Conservation (phyloP, 2,329 filamentous ascomycete genomes). For the Plenodomus lindquistii region DNA sequence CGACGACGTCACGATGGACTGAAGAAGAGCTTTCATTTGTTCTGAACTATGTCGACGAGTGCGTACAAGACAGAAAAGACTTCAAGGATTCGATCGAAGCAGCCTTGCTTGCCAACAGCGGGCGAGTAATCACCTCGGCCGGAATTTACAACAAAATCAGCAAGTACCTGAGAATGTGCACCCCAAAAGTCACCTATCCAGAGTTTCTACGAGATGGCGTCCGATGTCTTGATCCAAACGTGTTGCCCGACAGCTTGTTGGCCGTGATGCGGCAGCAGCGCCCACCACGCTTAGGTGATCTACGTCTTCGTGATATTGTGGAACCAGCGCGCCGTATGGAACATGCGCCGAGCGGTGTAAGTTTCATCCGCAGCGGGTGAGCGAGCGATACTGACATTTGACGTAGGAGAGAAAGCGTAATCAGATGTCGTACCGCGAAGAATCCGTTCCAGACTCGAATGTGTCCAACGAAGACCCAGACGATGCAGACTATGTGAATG, state of each 20-base stretch:
- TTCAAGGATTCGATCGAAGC: background rate
- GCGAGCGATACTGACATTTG: too few relatives aligned
- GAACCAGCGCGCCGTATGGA: too few relatives aligned
- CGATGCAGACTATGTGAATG: background rate
- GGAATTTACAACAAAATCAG: background rate
- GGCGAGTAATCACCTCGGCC: background rate
- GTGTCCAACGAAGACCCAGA: background rate
- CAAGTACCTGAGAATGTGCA: background rate
- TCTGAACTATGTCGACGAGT: constrained; percentile 4
- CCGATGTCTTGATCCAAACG: background rate
- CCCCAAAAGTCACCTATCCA: background rate
- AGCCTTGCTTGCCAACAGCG: too few relatives aligned
- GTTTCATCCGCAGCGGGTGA: too few relatives aligned
- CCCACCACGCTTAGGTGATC: background rate
- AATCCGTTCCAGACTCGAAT: background rate
- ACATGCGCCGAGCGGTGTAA: too few relatives aligned
- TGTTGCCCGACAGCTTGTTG: background rate
- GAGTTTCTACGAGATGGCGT: background rate
- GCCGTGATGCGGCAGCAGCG: constrained; percentile 2
- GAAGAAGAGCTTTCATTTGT: constrained; percentile 4
- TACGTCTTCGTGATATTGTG: too few relatives aligned
- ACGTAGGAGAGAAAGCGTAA: background rate
- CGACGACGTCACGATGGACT: background rate
- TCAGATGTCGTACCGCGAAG: background rate
- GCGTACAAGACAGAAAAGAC: background rate